Conservation (phyloP, 768 basidiomycete genomes). For the Rhodotorula diobovata region DNA sequence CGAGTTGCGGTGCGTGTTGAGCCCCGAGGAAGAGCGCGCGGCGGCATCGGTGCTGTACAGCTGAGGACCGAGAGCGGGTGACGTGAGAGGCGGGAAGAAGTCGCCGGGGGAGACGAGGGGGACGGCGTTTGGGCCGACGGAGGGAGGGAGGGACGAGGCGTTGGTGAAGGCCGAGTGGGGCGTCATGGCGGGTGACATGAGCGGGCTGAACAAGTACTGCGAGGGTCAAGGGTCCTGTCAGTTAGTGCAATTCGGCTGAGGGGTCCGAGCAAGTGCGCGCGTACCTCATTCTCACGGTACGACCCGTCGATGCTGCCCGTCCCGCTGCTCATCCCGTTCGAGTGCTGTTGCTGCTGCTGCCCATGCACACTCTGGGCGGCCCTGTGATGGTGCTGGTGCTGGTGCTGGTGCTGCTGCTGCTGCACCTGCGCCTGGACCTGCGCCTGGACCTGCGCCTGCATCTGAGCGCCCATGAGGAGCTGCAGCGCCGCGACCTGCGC, state of each 20-base stretch:
- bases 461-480: constrained; percentile 7
- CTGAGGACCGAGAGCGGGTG: constrained; percentile 41
- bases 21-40: neutral
- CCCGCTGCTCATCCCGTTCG: neutral
- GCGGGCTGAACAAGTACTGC: constrained; percentile 48
- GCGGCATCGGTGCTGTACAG: constrained; percentile 14
- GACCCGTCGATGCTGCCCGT: constrained; percentile 11
- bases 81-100: constrained; percentile 40
- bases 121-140: constrained; percentile 8
- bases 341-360: neutral
- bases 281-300: constrained; percentile 32
- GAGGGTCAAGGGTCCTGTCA: too few relatives aligned
- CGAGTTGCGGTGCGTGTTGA: constrained; percentile 29
- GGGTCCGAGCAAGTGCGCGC: neutral
- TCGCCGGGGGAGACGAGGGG: constrained; percentile 31
- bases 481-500: constrained; percentile 28
- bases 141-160: constrained; percentile 35
- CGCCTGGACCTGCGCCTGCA: constrained; percentile 12
- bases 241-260: too few relatives aligned
- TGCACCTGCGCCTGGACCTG: neutral
- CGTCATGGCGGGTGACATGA: constrained; percentile 50
- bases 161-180: constrained; percentile 41
- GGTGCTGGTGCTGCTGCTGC: neutral
- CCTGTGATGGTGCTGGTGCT: constrained; percentile 1
- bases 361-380: too few relatives aligned